These are phyloP conservation scores for Irpex sp. DNA, from an alignment of 1,284 basidiomycete genomes.

Conservation along the genomic window DNA sequence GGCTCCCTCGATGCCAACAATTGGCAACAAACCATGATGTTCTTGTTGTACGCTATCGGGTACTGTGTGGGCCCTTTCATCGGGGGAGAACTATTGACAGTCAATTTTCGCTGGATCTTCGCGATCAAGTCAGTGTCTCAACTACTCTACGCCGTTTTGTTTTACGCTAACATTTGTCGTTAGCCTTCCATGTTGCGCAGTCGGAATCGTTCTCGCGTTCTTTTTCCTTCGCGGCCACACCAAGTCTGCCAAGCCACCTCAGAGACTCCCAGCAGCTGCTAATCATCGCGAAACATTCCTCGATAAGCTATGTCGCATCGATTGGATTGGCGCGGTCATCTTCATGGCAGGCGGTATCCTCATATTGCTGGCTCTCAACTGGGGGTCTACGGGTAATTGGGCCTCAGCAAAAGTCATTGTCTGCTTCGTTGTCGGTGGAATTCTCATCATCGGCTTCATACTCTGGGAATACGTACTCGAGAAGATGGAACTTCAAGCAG, in stretches of 20 bases:
- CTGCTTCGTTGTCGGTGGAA: conserved; percentile 37
- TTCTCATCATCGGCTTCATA: conserved; percentile 34
- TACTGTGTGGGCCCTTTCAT: conserved; percentile 43
- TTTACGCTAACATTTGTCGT: conserved; percentile 16
- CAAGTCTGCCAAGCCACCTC: conserved; percentile 21
- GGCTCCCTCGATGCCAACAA: conserved; percentile 40
- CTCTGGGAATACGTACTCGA: conserved; percentile 41
- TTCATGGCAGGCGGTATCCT: conserved; percentile 34
- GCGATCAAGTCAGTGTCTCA: conserved; percentile 43
- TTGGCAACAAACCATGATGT: conserved; percentile 36
- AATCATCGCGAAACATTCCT: conserved; percentile 22
- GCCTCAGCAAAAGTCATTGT: conserved; percentile 28
- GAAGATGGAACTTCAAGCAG: conserved; percentile 14
- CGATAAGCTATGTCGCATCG: conserved; percentile 35
- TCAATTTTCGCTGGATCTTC: conserved; percentile 50
- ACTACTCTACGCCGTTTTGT: neutral
- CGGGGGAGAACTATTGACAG: conserved; percentile 37
- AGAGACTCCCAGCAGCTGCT: conserved; percentile 9
- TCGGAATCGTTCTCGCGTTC: conserved; percentile 37
- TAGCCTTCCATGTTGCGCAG: conserved; percentile 27
- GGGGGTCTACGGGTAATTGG: conserved; percentile 33
- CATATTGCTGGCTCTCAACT: conserved; percentile 34
- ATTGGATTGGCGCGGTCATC: conserved; percentile 43
- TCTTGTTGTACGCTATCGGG: conserved; percentile 41
- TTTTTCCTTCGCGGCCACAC: conserved; percentile 36